Evolutionary conservation across 2,329 filamentous ascomycete species (phyloP).

Genomic region (Mycosphaerella arachidis): DNA sequence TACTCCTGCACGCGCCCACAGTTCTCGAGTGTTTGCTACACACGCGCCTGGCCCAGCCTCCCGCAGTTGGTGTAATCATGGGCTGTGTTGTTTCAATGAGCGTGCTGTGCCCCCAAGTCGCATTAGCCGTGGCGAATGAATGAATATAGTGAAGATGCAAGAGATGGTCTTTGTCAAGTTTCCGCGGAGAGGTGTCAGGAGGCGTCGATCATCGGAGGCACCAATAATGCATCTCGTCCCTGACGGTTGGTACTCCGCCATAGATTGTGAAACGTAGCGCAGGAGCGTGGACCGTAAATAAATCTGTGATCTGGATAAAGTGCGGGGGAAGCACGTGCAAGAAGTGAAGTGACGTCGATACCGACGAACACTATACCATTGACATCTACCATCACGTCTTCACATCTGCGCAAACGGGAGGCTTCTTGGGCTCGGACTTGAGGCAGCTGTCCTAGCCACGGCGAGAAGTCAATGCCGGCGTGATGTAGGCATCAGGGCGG

Average conservation of each 20-base stretch:
- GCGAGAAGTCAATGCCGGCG: too few species aligned
- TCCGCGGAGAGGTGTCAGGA: neutral
- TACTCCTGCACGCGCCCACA: neutral
- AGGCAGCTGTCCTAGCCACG: too few species aligned
- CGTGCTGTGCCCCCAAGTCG: neutral
- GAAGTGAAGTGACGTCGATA: neutral
- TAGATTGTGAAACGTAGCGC: neutral
- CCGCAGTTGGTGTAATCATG: neutral
- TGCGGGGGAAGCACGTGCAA: neutral
- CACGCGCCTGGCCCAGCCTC: neutral
- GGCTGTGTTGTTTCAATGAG: neutral
- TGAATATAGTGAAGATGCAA: neutral
- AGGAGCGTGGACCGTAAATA: neutral
- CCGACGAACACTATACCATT: slow-evolving; percentile 7
- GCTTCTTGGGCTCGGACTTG: too few species aligned
- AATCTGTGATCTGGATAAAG: neutral
- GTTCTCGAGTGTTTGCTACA: neutral
- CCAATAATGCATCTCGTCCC: neutral
- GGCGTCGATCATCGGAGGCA: neutral
- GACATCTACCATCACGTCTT: slow-evolving; percentile 9
- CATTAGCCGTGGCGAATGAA: neutral
- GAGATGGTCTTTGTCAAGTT: neutral
- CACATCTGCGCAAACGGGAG: too few species aligned
- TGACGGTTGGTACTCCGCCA: neutral
- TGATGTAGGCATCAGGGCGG: too few species aligned